Percentiles rank a stretch among this genome's conserved stretches.
phyloP scores from a whole-genome alignment of 2,329 filamentous ascomycete genomes.

The Neophaeococcomyces mojaviensis region DNA sequence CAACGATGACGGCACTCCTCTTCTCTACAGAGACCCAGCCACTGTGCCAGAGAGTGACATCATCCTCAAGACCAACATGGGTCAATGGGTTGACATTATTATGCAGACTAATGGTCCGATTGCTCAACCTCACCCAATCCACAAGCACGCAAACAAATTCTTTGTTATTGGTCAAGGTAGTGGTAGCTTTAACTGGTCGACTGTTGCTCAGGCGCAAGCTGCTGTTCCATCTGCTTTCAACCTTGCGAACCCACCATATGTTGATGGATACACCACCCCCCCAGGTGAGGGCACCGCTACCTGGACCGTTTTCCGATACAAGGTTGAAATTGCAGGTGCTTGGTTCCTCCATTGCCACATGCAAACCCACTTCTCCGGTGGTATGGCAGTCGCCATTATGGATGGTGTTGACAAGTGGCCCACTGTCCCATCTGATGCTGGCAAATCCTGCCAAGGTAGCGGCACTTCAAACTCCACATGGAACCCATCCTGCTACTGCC shows the following conservation, averaged over 20 bases:
- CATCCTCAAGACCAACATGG: constrained; percentile 41
- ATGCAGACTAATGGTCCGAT: constrained; percentile 37
- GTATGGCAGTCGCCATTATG: constrained; percentile 50
- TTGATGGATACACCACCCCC: constrained; percentile 43
- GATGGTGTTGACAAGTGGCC: constrained; percentile 31
- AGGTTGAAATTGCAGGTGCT: constrained; percentile 46
- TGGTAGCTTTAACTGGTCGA: constrained; percentile 46
- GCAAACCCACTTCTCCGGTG: constrained; percentile 46
- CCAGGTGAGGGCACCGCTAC: constrained; percentile 25
- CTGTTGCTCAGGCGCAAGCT: constrained; percentile 41
- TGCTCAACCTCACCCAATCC: constrained; percentile 53
- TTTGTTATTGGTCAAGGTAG: constrained; percentile 48
- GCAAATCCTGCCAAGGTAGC: constrained; percentile 16
- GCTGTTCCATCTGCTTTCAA: constrained; percentile 48
- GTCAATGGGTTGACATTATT: constrained; percentile 52
- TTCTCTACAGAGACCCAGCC: constrained; percentile 40
- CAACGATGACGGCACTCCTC: constrained; percentile 35
- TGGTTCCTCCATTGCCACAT: constrained; percentile 54
- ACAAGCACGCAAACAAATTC: constrained; percentile 58
- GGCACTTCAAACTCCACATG: constrained; percentile 9
- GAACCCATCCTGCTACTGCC: constrained; percentile 8
- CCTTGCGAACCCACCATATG: constrained; percentile 46
- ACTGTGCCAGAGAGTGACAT: constrained; percentile 36
- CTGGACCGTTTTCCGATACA: constrained; percentile 49
- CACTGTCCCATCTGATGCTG: constrained; percentile 16